Evolutionary conservation across 2,329 filamentous ascomycete species (phyloP).

Genomic region (Scolecobasidium constrictum): DNA sequence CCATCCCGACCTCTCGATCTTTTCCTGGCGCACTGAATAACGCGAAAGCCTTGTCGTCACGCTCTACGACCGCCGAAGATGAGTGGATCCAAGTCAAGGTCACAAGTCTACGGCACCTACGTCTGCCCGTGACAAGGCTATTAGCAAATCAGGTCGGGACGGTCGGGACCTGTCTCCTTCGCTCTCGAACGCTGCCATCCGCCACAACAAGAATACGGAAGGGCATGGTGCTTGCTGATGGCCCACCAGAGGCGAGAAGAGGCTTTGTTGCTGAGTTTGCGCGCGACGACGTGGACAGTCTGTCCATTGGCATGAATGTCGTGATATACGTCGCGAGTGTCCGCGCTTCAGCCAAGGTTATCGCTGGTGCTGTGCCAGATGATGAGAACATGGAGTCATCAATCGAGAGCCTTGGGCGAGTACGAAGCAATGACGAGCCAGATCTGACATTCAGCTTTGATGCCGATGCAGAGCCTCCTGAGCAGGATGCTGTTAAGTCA

Average conservation of each 20-base stretch:
- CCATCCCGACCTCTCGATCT: conserved; percentile 32
- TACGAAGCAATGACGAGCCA: conserved; percentile 9
- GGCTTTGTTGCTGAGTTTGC: conserved; percentile 56
- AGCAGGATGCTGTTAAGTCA: not conserved
- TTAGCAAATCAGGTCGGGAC: conserved; percentile 80
- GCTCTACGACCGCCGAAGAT: conserved; percentile 30
- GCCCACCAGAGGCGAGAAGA: conserved; percentile 39
- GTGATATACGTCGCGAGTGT: conserved; percentile 85
- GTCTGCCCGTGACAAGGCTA: conserved; percentile 68
- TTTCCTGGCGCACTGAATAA: conserved; percentile 35
- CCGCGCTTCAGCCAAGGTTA: conserved; percentile 65
- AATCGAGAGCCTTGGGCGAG: not conserved
- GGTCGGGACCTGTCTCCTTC: conserved; percentile 30
- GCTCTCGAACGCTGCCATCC: not conserved
- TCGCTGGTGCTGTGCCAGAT: conserved; percentile 31
- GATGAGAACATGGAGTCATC: conserved; percentile 13
- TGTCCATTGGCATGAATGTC: conserved; percentile 58
- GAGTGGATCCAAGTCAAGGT: conserved; percentile 76
- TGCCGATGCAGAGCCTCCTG: not conserved
- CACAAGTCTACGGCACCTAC: conserved; percentile 77
- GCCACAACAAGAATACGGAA: conserved; percentile 48
- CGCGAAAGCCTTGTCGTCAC: not conserved
- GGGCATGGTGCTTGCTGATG: conserved; percentile 65
- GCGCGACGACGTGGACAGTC: conserved; percentile 46
- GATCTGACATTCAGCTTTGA: conserved; percentile 8